phyloP scores from a whole-genome alignment of 148 eudicot species.

The Selenicereus undatus region DNA sequence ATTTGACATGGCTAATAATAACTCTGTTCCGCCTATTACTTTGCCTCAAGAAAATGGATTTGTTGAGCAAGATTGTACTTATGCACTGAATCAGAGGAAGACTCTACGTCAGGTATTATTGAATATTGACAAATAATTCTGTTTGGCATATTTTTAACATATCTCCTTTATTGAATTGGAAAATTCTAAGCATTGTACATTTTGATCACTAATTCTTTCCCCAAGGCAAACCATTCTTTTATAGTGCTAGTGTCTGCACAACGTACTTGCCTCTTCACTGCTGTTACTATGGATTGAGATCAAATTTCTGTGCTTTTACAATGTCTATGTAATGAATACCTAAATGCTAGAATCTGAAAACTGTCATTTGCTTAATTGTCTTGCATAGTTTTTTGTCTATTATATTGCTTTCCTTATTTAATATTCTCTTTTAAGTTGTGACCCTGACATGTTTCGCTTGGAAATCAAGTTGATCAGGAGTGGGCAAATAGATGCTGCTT shows the following conservation, averaged over 20 bases:
- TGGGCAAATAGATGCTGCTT: conserved; percentile 60
- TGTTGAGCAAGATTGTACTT: conserved; percentile 46
- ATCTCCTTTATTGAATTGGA: not conserved
- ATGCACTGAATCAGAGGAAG: conserved; percentile 62
- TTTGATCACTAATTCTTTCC: not conserved
- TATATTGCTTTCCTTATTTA: not conserved
- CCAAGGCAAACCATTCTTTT: not conserved
- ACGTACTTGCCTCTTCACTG: not conserved
- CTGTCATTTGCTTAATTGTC: not conserved
- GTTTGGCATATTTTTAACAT: not conserved
- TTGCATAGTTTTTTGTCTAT: not conserved
- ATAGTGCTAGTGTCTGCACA: not conserved
- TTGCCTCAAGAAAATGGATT: conserved; percentile 51
- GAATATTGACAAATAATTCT: not conserved
- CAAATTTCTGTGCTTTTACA: not conserved
- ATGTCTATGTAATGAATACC: not conserved
- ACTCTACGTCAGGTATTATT: conserved; percentile 77
- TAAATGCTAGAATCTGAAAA: not conserved
- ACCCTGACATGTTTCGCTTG: conserved; percentile 20
- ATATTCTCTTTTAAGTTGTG: conserved; percentile 6
- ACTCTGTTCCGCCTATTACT: conserved; percentile 57
- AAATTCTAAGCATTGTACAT: not conserved
- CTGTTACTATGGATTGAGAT: not conserved
- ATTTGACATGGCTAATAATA: conserved; percentile 64
- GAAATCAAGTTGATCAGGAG: conserved; percentile 49